Evolutionary conservation across 2,329 filamentous ascomycete genomes (phyloP).

Genomic region (Periconia sp.): DNA sequence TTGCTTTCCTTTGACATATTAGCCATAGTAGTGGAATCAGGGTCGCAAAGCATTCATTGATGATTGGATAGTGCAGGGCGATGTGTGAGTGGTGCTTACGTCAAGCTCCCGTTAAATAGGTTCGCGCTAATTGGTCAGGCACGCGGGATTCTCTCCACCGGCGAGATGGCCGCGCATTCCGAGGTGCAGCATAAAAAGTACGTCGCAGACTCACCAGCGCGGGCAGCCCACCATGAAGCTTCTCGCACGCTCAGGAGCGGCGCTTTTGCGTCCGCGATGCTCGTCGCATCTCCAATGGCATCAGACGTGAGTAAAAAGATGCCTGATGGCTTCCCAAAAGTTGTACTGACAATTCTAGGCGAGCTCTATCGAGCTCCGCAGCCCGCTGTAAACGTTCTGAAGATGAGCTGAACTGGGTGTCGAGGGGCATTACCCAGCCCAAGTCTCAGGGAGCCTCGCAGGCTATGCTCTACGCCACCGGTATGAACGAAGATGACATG

Average conservation of each 20-base stretch:
- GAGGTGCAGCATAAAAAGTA: conserved; percentile 37
- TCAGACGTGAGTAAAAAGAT: conserved; percentile 35
- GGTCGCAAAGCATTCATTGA: no score
- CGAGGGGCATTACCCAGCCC: conserved; percentile 86
- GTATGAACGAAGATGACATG: conserved; percentile 84
- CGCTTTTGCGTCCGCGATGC: conserved; percentile 39
- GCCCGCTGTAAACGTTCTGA: conserved; percentile 38
- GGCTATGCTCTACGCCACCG: conserved; percentile 98
- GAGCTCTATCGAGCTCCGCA: conserved; percentile 42
- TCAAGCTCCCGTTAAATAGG: conserved; percentile 5
- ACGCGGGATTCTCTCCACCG: conserved; percentile 25
- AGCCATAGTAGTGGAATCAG: no score
- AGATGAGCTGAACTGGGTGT: conserved; percentile 73
- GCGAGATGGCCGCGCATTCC: conserved; percentile 26
- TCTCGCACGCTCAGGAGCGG: conserved; percentile 43
- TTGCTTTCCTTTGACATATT: no score
- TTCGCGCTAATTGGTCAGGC: conserved; percentile 27
- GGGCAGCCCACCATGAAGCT: conserved; percentile 36
- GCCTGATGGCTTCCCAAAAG: no score
- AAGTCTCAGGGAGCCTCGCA: conserved; percentile 98
- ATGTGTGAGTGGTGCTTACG: background rate
- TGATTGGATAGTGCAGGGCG: background rate
- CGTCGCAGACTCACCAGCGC: conserved; percentile 17
- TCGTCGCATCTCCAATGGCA: conserved; percentile 39
- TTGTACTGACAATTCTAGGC: no score